Evolutionary conservation across 208 protist species (phyloP).

Genomic region (Crithidia brevicula): DNA sequence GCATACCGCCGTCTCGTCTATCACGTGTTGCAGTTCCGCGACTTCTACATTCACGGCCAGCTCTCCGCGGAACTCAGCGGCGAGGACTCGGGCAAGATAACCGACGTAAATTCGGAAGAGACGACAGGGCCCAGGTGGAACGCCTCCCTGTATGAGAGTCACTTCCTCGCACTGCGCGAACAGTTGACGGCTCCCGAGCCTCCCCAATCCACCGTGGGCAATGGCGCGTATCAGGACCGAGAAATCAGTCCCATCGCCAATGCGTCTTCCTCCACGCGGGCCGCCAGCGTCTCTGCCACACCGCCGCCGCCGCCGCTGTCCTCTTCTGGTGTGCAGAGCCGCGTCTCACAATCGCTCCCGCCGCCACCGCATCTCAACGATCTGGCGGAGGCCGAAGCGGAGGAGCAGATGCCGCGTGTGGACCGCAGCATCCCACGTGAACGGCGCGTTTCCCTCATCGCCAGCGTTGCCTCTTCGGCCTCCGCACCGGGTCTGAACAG

Average conservation of each 20-base stretch:
- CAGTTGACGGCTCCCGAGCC: background rate
- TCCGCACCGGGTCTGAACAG: background rate
- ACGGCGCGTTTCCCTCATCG: conserved; percentile 10
- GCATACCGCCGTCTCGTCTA: conserved; percentile 35
- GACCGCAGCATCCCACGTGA: conserved; percentile 2
- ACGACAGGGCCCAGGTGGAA: background rate
- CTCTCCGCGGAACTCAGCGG: background rate
- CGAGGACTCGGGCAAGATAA: background rate
- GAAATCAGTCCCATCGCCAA: background rate
- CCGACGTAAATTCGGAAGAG: background rate
- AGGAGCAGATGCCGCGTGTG: conserved; percentile 15
- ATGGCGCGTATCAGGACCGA: too few species aligned
- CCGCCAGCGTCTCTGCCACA: background rate
- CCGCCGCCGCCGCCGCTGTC: background rate
- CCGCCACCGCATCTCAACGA: background rate
- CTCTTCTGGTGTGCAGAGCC: background rate
- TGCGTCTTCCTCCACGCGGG: background rate
- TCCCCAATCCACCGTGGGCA: too few species aligned
- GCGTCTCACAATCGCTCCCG: background rate
- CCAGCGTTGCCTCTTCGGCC: background rate
- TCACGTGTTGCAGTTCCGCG: conserved; percentile 19
- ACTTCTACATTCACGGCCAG: conserved; percentile 36
- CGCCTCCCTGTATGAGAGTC: conserved; percentile 22
- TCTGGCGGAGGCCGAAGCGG: background rate
- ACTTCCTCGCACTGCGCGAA: conserved; percentile 9